phyloP scores from a whole-genome alignment of 495 filamentous ascomycete genomes.

The Trichoderma reesei region DNA sequence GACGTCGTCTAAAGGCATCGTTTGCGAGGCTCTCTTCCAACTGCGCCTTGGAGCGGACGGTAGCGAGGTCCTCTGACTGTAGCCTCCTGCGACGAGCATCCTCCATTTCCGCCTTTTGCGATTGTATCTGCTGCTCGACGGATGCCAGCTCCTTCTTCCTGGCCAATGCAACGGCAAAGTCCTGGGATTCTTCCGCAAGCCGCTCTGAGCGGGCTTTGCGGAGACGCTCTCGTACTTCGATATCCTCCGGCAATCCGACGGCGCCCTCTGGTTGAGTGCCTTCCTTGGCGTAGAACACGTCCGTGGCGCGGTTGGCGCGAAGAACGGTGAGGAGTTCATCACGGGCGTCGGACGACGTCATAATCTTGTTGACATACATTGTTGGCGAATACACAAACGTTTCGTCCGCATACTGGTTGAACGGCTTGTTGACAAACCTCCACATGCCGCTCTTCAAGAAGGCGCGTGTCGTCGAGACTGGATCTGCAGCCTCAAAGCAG shows the following conservation, averaged over 20 bases:
- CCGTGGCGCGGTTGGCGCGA: conserved; percentile 30
- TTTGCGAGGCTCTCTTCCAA: conserved; percentile 29
- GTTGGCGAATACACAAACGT: conserved; percentile 35
- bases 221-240: conserved; percentile 34
- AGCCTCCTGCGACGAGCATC: conserved; percentile 26
- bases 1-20: conserved; percentile 23
- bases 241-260: conserved; percentile 32
- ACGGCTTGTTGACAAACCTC: conserved; percentile 35
- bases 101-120: conserved; percentile 34
- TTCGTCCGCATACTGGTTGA: conserved; percentile 34
- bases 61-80: conserved; percentile 19
- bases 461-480: conserved; percentile 31
- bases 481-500: conserved; percentile 33
- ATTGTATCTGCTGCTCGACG: conserved; percentile 34
- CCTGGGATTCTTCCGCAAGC: conserved; percentile 26
- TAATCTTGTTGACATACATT: conserved; percentile 31
- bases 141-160: conserved; percentile 33
- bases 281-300: conserved; percentile 39
- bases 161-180: conserved; percentile 27
- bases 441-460: conserved; percentile 38
- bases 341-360: conserved; percentile 23
- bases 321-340: conserved; percentile 31
- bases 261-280: conserved; percentile 36
- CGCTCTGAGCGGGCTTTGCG: conserved; percentile 30
- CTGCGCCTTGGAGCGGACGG: conserved; percentile 23